These are phyloP conservation scores for Naumovozyma dairenensis DNA, from an alignment of 805 yeast species.

Conservation along the genomic window DNA sequence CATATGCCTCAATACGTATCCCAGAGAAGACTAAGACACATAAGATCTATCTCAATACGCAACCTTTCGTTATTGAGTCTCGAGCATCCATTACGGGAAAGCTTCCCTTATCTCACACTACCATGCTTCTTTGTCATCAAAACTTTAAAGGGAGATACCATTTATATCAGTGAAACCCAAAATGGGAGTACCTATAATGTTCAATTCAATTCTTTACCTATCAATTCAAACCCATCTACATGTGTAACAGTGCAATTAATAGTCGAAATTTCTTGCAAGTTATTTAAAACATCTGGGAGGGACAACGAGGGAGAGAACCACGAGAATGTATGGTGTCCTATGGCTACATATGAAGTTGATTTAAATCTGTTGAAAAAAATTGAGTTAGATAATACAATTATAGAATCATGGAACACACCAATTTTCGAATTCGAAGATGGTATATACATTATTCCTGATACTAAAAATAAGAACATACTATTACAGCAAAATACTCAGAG, in stretches of 20 bases:
- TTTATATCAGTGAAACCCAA: slow-evolving; percentile 25
- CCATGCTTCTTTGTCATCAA: slow-evolving; percentile 20
- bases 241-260: slow-evolving; percentile 13
- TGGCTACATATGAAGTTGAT: slow-evolving; percentile 10
- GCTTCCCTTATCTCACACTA: neutral
- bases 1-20: slow-evolving; percentile 12
- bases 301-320: neutral
- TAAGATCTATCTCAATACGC: slow-evolving; percentile 16
- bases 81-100: neutral
- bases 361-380: slow-evolving; percentile 12
- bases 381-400: slow-evolving; percentile 4
- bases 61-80: slow-evolving; percentile 10
- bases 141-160: slow-evolving; percentile 9
- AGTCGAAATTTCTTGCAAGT: slow-evolving; percentile 12
- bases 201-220: slow-evolving; percentile 21
- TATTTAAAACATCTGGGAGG: too few species aligned
- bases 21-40: slow-evolving; percentile 20
- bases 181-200: slow-evolving; percentile 7
- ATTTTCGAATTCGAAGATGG: slow-evolving; percentile 21
- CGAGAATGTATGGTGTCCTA: slow-evolving; percentile 11
- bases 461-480: neutral
- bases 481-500: neutral
- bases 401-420: slow-evolving; percentile 12
- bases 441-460: slow-evolving; percentile 9
- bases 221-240: slow-evolving; percentile 8